A percentile compares a stretch with the other conserved stretches of the same genome.
Conservation (phyloP, 2,329 filamentous ascomycete species). For the Talaromyces pinophilus region DNA sequence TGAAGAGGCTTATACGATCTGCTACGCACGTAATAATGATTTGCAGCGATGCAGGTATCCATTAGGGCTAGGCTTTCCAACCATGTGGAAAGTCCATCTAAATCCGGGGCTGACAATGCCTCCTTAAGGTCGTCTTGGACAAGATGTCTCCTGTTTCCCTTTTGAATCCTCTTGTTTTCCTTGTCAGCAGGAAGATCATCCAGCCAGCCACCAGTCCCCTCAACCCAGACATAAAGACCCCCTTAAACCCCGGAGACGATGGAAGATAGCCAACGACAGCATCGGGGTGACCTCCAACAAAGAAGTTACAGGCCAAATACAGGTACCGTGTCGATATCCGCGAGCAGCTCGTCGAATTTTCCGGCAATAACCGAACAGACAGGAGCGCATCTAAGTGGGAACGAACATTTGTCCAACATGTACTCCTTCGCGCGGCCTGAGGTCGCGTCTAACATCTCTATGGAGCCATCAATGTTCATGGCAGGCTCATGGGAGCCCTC, state of each 20-base stretch:
- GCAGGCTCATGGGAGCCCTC: conserved; percentile 9
- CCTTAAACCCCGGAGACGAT: conserved; percentile 1
- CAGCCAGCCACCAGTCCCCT: not conserved
- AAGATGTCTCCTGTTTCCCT: not conserved
- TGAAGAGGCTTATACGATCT: not conserved
- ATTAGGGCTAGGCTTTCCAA: conserved; percentile 16
- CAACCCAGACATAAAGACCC: not conserved
- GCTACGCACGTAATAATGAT: conserved; percentile 19
- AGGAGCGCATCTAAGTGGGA: not conserved
- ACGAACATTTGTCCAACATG: not conserved
- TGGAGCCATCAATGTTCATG: conserved; percentile 16
- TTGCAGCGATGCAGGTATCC: conserved; percentile 22
- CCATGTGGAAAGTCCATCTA: conserved; percentile 12
- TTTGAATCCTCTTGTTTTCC: not conserved
- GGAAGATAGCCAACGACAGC: not conserved
- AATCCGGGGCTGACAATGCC: not conserved
- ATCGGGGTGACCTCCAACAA: conserved; percentile 1
- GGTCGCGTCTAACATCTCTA: not conserved
- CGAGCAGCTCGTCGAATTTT: not conserved
- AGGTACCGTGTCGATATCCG: not conserved
- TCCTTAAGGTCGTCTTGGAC: conserved; percentile 13
- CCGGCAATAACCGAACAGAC: not conserved
- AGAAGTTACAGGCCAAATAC: not conserved
- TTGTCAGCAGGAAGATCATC: conserved; percentile 5
- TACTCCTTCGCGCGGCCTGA: not conserved